Conservation (phyloP, 768 basidiomycete species). For the Mycena maculata region DNA sequence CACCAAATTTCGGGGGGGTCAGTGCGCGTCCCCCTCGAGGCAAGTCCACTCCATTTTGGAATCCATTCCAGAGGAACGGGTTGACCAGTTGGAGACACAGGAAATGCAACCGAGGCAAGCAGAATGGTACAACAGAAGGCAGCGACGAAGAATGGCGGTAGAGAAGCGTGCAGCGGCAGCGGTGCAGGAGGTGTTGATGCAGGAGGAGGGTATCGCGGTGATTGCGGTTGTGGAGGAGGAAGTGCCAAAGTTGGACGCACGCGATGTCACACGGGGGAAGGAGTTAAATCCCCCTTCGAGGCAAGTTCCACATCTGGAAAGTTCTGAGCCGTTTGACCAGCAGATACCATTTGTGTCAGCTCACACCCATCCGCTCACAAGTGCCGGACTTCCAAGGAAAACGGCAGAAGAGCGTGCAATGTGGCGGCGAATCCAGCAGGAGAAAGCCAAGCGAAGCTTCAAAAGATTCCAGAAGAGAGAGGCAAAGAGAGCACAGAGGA, state of each 20-base stretch:
- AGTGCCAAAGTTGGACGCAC: not conserved
- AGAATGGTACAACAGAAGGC: not conserved
- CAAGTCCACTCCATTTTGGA: not conserved
- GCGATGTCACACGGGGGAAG: conserved; percentile 4
- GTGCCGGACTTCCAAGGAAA: not conserved
- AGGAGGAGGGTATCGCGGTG: not conserved
- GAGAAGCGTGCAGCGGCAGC: not conserved
- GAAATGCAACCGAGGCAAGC: not conserved
- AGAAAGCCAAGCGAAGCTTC: too few species aligned
- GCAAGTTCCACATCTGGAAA: not conserved
- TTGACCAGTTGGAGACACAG: not conserved
- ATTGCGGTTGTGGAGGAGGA: not conserved
- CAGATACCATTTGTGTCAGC: not conserved
- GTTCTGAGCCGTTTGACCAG: not conserved
- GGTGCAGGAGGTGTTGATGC: too few species aligned
- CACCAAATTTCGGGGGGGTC: conserved; percentile 29
- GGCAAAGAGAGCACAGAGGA: not conserved
- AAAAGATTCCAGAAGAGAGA: not conserved
- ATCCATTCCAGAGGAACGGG: not conserved
- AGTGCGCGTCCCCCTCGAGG: conserved; percentile 26
- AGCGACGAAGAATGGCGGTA: not conserved
- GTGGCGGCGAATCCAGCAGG: not conserved
- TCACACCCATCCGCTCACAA: not conserved
- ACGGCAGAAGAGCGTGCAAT: not conserved
- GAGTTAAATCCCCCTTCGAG: conserved; percentile 7